Percentiles rank a stretch among this genome's conserved stretches.
These are phyloP conservation scores for Melaleuca quinquenervia DNA, from an alignment of 345 rosid species.

Conservation along the genomic window DNA sequence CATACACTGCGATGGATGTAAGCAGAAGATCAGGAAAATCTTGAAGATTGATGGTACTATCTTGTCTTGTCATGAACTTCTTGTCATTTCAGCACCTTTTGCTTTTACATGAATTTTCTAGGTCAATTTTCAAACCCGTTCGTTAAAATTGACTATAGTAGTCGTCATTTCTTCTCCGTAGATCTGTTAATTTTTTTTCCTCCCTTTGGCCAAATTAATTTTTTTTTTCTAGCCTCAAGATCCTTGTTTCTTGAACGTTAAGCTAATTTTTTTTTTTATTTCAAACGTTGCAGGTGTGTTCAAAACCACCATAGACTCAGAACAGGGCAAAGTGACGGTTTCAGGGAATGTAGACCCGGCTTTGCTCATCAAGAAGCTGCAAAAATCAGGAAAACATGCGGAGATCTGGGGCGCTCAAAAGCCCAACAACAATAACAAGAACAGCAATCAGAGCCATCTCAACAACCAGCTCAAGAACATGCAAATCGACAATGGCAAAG, in stretches of 20 bases:
- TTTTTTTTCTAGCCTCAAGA: background rate
- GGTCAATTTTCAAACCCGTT: background rate
- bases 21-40: slow-evolving; percentile 83
- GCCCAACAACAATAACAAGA: slow-evolving; percentile 27
- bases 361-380: slow-evolving; percentile 68
- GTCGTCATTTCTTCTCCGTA: background rate
- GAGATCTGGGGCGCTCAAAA: slow-evolving; percentile 64
- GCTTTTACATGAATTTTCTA: background rate
- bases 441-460: slow-evolving; percentile 58
- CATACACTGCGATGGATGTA: slow-evolving; percentile 94
- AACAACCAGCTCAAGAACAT: slow-evolving; percentile 61
- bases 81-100: background rate
- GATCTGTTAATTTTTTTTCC: background rate
- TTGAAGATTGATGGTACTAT: slow-evolving; percentile 82
- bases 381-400: slow-evolving; percentile 85
- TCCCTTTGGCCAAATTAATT: background rate
- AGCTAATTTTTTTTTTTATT: background rate
- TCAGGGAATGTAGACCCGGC: slow-evolving; percentile 70
- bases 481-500: slow-evolving; percentile 33
- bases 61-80: background rate
- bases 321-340: slow-evolving; percentile 83
- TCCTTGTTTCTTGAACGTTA: background rate
- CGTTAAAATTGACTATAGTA: background rate
- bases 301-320: slow-evolving; percentile 65
- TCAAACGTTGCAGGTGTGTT: slow-evolving; percentile 45